Evolutionary conservation across 176 grass and related monocot genomes (phyloP).

Genomic region (Calamus simplicifolius): DNA sequence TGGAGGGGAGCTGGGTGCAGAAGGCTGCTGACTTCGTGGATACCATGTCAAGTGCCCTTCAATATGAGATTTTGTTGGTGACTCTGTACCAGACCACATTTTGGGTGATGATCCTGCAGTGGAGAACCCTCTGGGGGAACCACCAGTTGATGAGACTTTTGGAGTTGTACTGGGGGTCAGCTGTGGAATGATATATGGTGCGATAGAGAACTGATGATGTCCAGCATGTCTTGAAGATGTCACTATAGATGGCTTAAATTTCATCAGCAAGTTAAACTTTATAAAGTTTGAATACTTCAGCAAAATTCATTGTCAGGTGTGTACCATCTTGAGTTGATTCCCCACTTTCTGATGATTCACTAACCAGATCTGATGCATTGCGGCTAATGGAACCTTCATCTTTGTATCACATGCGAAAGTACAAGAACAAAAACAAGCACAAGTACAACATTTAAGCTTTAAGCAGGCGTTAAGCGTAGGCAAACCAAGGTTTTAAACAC

Average conservation of each 20-base stretch:
- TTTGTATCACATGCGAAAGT: constrained; percentile 21
- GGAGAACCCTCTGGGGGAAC: constrained; percentile 44
- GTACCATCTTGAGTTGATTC: constrained; percentile 45
- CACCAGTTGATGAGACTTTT: constrained; percentile 42
- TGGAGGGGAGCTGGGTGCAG: constrained; percentile 65
- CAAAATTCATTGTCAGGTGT: not conserved
- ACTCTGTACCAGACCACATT: constrained; percentile 54
- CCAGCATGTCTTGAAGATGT: constrained; percentile 26
- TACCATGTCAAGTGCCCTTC: constrained; percentile 36
- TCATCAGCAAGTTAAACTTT: not conserved
- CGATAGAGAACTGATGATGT: constrained; percentile 66
- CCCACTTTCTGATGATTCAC: constrained; percentile 38
- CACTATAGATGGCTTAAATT: constrained; percentile 17
- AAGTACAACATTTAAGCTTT: no score
- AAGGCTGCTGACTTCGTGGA: constrained; percentile 62
- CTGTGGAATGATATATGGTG: constrained; percentile 38
- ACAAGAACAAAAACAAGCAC: not conserved
- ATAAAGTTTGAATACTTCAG: not conserved
- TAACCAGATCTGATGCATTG: constrained; percentile 28
- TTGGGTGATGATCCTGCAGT: constrained; percentile 54
- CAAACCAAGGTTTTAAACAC: no score
- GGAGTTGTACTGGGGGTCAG: constrained; percentile 38
- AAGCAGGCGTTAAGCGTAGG: no score
- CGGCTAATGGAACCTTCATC: constrained; percentile 52
- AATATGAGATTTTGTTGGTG: constrained; percentile 49